A percentile compares a stretch with the other conserved stretches of the same genome.
phyloP scores from a whole-genome alignment of 225 moss, liverwort and hornwort species.

The Marchantia paleacea region DNA sequence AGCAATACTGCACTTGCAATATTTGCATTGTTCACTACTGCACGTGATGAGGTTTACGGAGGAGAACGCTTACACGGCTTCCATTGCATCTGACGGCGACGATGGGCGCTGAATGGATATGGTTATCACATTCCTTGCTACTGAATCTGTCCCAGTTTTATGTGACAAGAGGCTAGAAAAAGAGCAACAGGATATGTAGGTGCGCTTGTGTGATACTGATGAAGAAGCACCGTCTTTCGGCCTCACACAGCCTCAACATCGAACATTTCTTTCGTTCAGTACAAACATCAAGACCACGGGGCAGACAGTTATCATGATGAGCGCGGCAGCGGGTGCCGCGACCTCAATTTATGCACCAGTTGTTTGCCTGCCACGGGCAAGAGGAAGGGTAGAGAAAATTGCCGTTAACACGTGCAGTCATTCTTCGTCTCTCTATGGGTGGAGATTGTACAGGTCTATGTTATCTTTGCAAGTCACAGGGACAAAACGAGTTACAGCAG shows the following conservation, averaged over 20 bases:
- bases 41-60: too few species aligned
- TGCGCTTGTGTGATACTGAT: not conserved
- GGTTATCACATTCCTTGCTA: not conserved
- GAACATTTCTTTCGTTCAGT: not conserved
- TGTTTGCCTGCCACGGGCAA: too few species aligned
- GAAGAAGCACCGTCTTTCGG: not conserved
- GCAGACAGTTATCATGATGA: not conserved
- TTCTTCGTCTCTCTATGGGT: not conserved
- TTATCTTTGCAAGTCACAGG: not conserved
- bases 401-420: not conserved
- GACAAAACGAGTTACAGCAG: not conserved
- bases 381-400: not conserved
- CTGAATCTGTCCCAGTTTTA: not conserved
- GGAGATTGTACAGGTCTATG: not conserved
- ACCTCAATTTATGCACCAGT: not conserved
- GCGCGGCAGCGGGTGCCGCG: slow-evolving; percentile 4
- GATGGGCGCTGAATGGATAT: not conserved
- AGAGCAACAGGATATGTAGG: not conserved
- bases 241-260: not conserved
- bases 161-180: not conserved
- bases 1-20: too few species aligned
- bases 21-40: too few species aligned
- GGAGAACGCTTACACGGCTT: too few species aligned
- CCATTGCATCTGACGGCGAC: not conserved
- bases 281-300: not conserved